A percentile compares a stretch with the other conserved stretches of the same genome.
phyloP scores from a whole-genome alignment of 2,329 filamentous ascomycete species.

The Monosporascus sp. region DNA sequence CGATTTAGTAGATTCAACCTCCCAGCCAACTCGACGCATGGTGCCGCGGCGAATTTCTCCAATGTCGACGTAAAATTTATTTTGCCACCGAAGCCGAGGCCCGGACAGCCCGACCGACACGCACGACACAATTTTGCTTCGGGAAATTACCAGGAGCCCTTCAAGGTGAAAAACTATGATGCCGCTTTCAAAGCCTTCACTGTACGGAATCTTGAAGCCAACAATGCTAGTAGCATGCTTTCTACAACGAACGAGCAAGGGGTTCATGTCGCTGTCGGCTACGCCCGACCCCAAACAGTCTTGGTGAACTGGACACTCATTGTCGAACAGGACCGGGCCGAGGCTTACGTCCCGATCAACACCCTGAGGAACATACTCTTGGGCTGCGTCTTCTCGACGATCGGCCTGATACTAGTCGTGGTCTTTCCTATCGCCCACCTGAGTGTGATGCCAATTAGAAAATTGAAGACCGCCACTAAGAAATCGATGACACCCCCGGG shows the following conservation, averaged over 20 bases:
- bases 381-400: slow-evolving; percentile 78
- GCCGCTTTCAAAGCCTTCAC: slow-evolving; percentile 58
- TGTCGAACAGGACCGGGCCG: slow-evolving; percentile 67
- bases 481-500: slow-evolving; percentile 65
- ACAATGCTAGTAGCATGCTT: slow-evolving; percentile 65
- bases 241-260: slow-evolving; percentile 69
- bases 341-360: slow-evolving; percentile 71
- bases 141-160: slow-evolving; percentile 43
- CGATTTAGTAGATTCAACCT: slow-evolving; percentile 44
- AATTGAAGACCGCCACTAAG: slow-evolving; percentile 68
- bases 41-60: slow-evolving; percentile 30
- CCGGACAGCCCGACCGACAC: slow-evolving; percentile 43
- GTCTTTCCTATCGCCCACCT: slow-evolving; percentile 76
- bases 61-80: slow-evolving; percentile 50
- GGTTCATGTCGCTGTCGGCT: slow-evolving; percentile 69
- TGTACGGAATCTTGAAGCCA: slow-evolving; percentile 40
- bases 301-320: slow-evolving; percentile 79
- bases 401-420: slow-evolving; percentile 65
- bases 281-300: slow-evolving; percentile 59
- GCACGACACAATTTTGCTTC: slow-evolving; percentile 33
- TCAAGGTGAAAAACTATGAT: slow-evolving; percentile 56
- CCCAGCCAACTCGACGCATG: slow-evolving; percentile 42
- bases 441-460: slow-evolving; percentile 72
- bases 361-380: slow-evolving; percentile 75
- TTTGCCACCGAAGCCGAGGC: slow-evolving; percentile 45